Base-by-base conservation (phyloP, 768 basidiomycete genomes). In the Phanerochaete carnosa region DNA sequence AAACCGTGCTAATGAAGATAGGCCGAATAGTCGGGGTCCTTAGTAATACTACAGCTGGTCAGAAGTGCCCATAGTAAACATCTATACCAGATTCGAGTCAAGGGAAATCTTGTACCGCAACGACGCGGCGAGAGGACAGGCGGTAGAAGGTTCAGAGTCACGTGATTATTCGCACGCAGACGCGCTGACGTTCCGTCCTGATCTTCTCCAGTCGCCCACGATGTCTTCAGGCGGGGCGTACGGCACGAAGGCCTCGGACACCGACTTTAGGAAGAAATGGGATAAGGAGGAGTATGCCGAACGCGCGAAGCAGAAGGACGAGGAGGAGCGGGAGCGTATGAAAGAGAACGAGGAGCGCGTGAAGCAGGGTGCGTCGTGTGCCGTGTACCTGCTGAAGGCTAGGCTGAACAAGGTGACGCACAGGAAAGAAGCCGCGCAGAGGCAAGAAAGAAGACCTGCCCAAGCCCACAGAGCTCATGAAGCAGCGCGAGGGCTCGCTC, bases 231-330 rank as follows among this genome's bases (percentile, higher is more conserved):
- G 64, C 56, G 70, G 63, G 22, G 74, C 78, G 22, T 77, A 77
- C 57, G 66, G 67, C 55, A 64, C 76, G 32, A 76, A 76, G 54
- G 73, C 78, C 3, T 64, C 68, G 19, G 90, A 91, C 73, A 90
- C 89, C 11, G 88, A 90, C 72, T 90, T 91, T 66, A 76, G 94
- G 51, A 89, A 89, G 75, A 93, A 88, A 80, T 98, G 95, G 95
- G 91, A 97, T 79, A 94, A 94, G 76, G 88, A 95, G 70, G 92
- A 92, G 71, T 93, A 89, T 75, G 84, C 88, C 15, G 91, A 94
- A 70, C 83, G 83, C 59, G 95, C 95, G 11, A 87, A 86, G 72
- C 86, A 87, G 69, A 89, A 87, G 69, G 93, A 95, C 67, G 74
- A 80, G 32, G 91, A 93, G 63, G 90, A 92, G 69, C 79, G 83